Evolutionary conservation across 345 rosid species (phyloP), one percentile per base, ranked within the genome.

Genomic region (Gossypium stocksii): DNA sequence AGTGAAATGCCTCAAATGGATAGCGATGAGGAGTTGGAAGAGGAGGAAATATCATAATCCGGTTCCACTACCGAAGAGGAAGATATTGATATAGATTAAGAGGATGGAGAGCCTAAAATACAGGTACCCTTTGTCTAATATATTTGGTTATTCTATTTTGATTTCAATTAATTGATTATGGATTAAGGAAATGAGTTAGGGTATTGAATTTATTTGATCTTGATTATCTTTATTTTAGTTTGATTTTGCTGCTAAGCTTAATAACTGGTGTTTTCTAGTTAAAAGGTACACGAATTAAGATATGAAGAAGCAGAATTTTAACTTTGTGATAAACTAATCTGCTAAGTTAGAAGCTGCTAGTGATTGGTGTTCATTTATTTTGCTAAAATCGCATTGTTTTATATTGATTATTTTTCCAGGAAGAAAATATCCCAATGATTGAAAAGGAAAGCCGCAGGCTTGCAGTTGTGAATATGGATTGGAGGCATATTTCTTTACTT

Each of bases 401-500:
- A 44, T 49, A 64, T 49, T 27, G 41, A 12, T 81, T 71, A 11
- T 45, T 45, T 74, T 78, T 15, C 43, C 82, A 95, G 98, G 91
- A 85, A 73, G 99, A 95, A 83, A 78, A 79, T 71, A 74, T 95
- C 73, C 85, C 88, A 0, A 66, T 44, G 29, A 85, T 89, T 29
- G 90, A 88, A 25, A 84, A 89, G 75, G 96, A 89, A 84, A 95
- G 97, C 14, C 82, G n/a, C n/a, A n/a, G n/a, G n/a, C n/a, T n/a
- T n/a, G n/a, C n/a, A n/a, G n/a, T n/a, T n/a, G n/a, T n/a, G n/a
- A n/a, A n/a, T n/a, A n/a, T n/a, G n/a, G n/a, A n/a, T n/a, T n/a
- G n/a, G n/a, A n/a, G n/a, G n/a, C n/a, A n/a, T n/a, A n/a, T n/a
- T n/a, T n/a, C n/a, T n/a, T n/a, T n/a, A n/a, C n/a, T n/a, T n/a